Evolutionary conservation across 495 filamentous ascomycete species (phyloP).

Genomic region (Ascodesmis nigricans): DNA sequence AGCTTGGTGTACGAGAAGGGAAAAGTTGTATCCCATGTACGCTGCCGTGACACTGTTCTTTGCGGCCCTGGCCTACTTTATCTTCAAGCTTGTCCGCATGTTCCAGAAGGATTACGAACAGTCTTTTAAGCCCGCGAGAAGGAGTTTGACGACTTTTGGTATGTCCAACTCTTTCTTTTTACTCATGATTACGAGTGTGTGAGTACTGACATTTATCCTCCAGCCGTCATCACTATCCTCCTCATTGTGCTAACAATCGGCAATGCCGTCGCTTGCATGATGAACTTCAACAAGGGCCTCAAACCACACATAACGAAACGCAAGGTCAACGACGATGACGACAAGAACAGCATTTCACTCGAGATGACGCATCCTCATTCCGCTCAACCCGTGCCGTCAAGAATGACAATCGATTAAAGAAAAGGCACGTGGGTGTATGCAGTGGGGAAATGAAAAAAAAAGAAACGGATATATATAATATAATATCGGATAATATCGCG

Average conservation of each 20-base stretch:
- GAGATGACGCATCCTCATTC: slow-evolving; percentile 45
- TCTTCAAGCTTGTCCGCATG: slow-evolving; percentile 96
- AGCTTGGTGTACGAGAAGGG: slow-evolving; percentile 61
- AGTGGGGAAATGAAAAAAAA: no score
- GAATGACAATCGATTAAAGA: slow-evolving; percentile 76
- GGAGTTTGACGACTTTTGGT: slow-evolving; percentile 63
- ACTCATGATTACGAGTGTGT: no score
- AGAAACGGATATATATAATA: no score
- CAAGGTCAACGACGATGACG: slow-evolving; percentile 36
- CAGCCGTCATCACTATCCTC: slow-evolving; percentile 71
- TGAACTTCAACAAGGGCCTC: slow-evolving; percentile 77
- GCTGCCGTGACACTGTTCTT: slow-evolving; percentile 68
- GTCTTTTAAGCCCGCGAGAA: slow-evolving; percentile 49
- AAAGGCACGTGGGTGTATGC: no score
- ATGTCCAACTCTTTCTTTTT: no score
- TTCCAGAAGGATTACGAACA: slow-evolving; percentile 35
- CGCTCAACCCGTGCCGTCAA: slow-evolving; percentile 37
- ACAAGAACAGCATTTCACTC: slow-evolving; percentile 48
- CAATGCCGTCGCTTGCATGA: slow-evolving; percentile 66
- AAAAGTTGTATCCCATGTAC: slow-evolving; percentile 57
- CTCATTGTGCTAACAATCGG: slow-evolving; percentile 74
- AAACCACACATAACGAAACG: slow-evolving; percentile 62
- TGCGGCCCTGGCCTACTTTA: slow-evolving; percentile 78
- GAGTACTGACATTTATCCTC: slow-evolving; percentile 7
- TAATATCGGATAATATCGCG: no score